Conservation (phyloP, 2,329 filamentous ascomycete species). For the Xylaria digitata region DNA sequence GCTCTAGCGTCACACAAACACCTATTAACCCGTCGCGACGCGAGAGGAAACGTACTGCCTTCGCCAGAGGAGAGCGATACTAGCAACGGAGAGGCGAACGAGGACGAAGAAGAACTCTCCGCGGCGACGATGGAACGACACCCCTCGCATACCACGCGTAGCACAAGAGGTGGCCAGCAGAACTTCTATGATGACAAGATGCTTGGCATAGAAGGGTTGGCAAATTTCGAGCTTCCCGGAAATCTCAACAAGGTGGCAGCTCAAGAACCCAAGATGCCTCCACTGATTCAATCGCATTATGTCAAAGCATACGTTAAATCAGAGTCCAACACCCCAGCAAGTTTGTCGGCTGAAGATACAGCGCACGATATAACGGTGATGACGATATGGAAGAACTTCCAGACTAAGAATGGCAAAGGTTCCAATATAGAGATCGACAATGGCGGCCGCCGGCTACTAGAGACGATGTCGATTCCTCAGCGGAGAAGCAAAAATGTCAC, state of each 20-base stretch:
- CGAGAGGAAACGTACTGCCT: conserved; percentile 61
- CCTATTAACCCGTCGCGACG: conserved; percentile 67
- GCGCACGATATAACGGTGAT: conserved; percentile 68
- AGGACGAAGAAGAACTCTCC: conserved; percentile 60
- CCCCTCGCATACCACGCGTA: conserved; percentile 72
- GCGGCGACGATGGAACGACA: conserved; percentile 72
- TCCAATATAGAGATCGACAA: conserved; percentile 66
- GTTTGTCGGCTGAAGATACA: conserved; percentile 64
- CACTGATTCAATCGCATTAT: conserved; percentile 67
- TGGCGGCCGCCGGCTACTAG: conserved; percentile 66
- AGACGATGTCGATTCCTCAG: conserved; percentile 63
- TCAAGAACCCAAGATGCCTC: conserved; percentile 69
- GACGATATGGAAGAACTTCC: conserved; percentile 67
- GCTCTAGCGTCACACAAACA: conserved; percentile 72
- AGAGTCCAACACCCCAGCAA: conserved; percentile 67
- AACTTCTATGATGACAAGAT: conserved; percentile 69
- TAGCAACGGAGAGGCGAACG: conserved; percentile 63
- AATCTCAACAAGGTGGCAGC: conserved; percentile 68
- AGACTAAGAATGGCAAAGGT: conserved; percentile 63
- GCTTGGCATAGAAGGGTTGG: conserved; percentile 69
- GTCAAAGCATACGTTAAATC: conserved; percentile 67
- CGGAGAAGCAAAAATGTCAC: conserved; percentile 61
- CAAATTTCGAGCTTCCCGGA: conserved; percentile 68
- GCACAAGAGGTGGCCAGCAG: conserved; percentile 65
- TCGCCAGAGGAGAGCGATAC: conserved; percentile 66